phyloP scores from a whole-genome alignment of 495 filamentous ascomycete species.

The Ramalina intermedia region DNA sequence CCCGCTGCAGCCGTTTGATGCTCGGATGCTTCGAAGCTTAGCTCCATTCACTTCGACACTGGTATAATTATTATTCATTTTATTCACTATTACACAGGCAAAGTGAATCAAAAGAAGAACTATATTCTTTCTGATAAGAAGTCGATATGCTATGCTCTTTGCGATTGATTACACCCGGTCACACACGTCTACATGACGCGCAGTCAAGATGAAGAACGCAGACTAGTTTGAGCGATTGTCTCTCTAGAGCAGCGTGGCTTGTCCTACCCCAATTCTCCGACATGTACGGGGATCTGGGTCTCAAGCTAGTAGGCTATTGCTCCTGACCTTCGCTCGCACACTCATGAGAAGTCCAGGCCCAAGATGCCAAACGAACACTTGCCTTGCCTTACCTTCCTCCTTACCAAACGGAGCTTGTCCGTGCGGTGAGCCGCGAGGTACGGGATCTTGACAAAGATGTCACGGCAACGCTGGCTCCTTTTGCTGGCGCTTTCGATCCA shows the following conservation, averaged over 20 bases:
- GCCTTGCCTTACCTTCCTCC: slow-evolving; percentile 75
- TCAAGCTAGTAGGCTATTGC: slow-evolving; percentile 20
- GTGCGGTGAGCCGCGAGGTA: slow-evolving; percentile 76
- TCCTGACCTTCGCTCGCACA: not conserved
- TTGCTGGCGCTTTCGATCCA: slow-evolving; percentile 73
- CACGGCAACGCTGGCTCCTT: slow-evolving; percentile 63
- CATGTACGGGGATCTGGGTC: slow-evolving; percentile 15
- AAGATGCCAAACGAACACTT: slow-evolving; percentile 94
- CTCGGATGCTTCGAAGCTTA: no score
- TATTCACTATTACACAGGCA: no score
- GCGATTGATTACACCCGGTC: no score
- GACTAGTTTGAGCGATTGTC: no score
- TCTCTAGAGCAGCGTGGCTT: not conserved
- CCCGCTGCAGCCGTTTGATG: no score
- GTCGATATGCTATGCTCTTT: no score
- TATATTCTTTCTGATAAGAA: no score
- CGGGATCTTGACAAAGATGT: slow-evolving; percentile 89
- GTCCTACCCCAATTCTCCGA: not conserved
- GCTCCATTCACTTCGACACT: no score
- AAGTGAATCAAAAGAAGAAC: no score
- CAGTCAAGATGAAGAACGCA: no score
- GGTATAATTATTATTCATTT: no score
- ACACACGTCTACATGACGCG: no score
- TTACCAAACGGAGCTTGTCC: slow-evolving; percentile 86
- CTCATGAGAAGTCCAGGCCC: slow-evolving; percentile 44